Evolutionary conservation across 176 grass and related monocot species (phyloP).

Genomic region (Eragrostis curvula): DNA sequence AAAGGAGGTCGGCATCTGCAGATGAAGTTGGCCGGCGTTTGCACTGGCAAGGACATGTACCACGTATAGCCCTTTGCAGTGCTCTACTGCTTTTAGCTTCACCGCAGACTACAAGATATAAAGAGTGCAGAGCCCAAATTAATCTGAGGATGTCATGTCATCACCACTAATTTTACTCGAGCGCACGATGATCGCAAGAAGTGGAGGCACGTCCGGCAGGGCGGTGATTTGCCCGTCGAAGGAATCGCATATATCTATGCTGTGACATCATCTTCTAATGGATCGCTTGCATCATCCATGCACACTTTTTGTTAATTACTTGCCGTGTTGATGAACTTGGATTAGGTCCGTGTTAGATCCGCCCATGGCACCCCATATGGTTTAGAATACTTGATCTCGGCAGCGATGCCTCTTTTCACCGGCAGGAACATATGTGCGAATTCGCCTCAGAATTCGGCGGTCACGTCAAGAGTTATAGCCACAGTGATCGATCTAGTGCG

Average conservation of each 20-base stretch:
- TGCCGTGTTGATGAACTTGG: slow-evolving; percentile 14
- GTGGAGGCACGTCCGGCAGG: not conserved
- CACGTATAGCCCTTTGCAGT: slow-evolving; percentile 16
- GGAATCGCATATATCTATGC: not conserved
- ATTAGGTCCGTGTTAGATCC: slow-evolving; percentile 56
- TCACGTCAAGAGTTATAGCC: slow-evolving; percentile 55
- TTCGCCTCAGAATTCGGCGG: slow-evolving; percentile 23
- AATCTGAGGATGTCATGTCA: not conserved
- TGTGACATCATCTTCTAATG: slow-evolving; percentile 10
- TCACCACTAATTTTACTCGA: not conserved
- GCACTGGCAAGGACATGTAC: not conserved
- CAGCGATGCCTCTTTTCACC: slow-evolving; percentile 31
- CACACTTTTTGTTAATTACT: not conserved
- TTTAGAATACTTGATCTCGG: slow-evolving; percentile 38
- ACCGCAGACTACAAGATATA: not conserved
- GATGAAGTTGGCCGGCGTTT: slow-evolving; percentile 2
- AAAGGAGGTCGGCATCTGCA: slow-evolving; percentile 19
- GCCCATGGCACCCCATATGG: not conserved
- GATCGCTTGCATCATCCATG: slow-evolving; percentile 4
- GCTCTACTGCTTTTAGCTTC: not conserved
- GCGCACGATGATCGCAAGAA: not conserved
- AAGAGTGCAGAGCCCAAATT: not conserved
- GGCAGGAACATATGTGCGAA: not conserved
- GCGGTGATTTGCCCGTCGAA: not conserved
- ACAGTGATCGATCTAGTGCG: not conserved